phyloP scores from a whole-genome alignment of 2,329 filamentous ascomycete species.

The Colletotrichum incanum region DNA sequence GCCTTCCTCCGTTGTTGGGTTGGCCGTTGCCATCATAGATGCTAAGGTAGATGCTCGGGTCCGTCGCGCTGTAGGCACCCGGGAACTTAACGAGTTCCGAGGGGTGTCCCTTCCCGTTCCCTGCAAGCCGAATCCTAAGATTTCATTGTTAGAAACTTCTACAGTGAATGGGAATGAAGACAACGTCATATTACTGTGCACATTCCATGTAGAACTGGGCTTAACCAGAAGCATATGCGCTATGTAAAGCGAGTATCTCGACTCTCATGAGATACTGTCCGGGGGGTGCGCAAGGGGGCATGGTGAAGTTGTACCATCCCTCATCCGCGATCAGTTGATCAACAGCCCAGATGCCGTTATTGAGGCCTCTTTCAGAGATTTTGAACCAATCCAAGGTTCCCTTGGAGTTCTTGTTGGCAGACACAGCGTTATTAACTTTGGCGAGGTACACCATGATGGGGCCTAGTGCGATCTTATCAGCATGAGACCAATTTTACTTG shows the following conservation, averaged over 20 bases:
- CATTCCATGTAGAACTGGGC: constrained; percentile 48
- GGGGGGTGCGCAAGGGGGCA: constrained; percentile 56
- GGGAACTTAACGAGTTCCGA: constrained; percentile 53
- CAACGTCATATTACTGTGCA: constrained; percentile 42
- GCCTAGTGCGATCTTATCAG: constrained; percentile 47
- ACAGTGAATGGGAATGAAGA: constrained; percentile 42
- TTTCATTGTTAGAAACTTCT: constrained; percentile 44
- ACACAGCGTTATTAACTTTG: constrained; percentile 60
- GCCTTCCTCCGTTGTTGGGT: constrained; percentile 46
- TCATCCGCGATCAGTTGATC: constrained; percentile 41
- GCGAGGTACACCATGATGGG: constrained; percentile 66
- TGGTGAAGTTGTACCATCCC: constrained; percentile 54
- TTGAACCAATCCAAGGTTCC: constrained; percentile 65
- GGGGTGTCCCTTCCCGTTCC: constrained; percentile 48
- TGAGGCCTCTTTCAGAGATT: constrained; percentile 59
- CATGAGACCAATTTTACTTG: background rate
- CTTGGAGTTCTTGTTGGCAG: constrained; percentile 53
- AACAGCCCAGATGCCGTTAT: constrained; percentile 50
- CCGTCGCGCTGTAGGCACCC: constrained; percentile 52
- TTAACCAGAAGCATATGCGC: constrained; percentile 46
- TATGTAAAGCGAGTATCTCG: constrained; percentile 59
- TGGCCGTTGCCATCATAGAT: constrained; percentile 52
- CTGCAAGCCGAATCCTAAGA: constrained; percentile 53
- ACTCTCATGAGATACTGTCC: constrained; percentile 60
- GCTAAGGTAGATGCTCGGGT: constrained; percentile 53